A percentile compares a stretch with the other conserved stretches of the same genome.
Conservation (phyloP, 2,329 filamentous ascomycete genomes). For the Calonectria pteridis region DNA sequence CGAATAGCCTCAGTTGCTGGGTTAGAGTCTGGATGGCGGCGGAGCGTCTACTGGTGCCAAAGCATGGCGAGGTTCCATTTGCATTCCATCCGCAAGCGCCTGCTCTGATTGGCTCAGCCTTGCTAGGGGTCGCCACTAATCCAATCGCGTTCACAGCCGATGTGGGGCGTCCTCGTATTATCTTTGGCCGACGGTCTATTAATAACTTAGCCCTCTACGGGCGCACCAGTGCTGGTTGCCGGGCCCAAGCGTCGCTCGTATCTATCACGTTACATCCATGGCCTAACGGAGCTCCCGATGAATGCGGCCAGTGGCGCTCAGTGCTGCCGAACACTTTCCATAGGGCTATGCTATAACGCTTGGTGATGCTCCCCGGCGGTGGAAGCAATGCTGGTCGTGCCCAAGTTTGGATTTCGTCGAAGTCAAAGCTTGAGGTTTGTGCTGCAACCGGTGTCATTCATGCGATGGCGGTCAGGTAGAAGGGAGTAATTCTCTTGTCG, state of each 20-base stretch:
- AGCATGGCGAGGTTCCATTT: conserved; percentile 4
- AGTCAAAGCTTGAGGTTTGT: neutral
- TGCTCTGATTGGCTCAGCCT: neutral
- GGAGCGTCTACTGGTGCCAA: neutral
- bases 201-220: neutral
- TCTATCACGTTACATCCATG: neutral
- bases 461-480: neutral
- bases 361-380: neutral
- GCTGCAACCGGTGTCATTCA: neutral
- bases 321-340: neutral
- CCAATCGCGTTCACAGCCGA: neutral
- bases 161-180: neutral
- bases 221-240: neutral
- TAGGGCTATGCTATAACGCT: neutral
- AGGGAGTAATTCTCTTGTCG: neutral
- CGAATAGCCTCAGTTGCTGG: neutral
- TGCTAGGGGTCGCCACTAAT: neutral
- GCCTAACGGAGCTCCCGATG: neutral
- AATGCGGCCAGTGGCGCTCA: neutral
- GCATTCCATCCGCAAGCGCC: neutral
- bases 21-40: neutral
- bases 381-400: neutral
- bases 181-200: neutral
- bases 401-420: neutral
- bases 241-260: neutral